These are phyloP conservation scores for Moricandia moricandioides DNA, from an alignment of 345 rosid genomes.

Conservation along the genomic window DNA sequence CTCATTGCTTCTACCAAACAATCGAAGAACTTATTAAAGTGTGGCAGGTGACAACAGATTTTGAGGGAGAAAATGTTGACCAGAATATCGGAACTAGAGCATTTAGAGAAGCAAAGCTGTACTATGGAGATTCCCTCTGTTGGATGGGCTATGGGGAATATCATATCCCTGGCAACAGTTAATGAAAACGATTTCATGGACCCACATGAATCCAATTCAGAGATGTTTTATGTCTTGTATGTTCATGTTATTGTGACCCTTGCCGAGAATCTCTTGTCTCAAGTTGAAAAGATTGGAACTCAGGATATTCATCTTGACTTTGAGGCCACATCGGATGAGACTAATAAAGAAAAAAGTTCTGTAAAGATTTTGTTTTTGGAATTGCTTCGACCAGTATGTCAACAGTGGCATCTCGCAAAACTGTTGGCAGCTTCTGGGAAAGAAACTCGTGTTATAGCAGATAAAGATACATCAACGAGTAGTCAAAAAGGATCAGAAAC, in stretches of 20 bases:
- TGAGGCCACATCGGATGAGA: constrained; percentile 48
- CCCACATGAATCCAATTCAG: constrained; percentile 46
- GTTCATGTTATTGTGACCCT: constrained; percentile 59
- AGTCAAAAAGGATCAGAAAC: constrained; percentile 36
- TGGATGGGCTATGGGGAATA: constrained; percentile 90
- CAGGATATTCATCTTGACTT: constrained; percentile 40
- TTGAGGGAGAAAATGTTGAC: constrained; percentile 51
- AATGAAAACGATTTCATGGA: constrained; percentile 61
- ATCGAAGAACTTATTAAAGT: constrained; percentile 69
- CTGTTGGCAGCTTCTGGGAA: constrained; percentile 57
- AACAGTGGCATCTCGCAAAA: constrained; percentile 87
- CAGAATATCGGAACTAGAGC: constrained; percentile 53
- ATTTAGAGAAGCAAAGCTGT: constrained; percentile 38
- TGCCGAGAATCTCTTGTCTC: constrained; percentile 58
- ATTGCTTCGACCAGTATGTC: constrained; percentile 67
- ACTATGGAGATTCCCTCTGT: constrained; percentile 57
- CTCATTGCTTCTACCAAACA: constrained; percentile 27
- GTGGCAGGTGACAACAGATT: constrained; percentile 94
- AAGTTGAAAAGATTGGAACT: constrained; percentile 50
- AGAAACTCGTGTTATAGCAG: constrained; percentile 33
- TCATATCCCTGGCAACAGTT: constrained; percentile 61
- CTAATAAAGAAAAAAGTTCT: constrained; percentile 30
- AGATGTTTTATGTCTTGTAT: constrained; percentile 57
- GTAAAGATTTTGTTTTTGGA: constrained; percentile 56
- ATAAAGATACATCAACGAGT: constrained; percentile 28